Evolutionary conservation across 108 stramenopile genomes (phyloP), one percentile per base, ranked within the genome.

Genomic region (Cyclotella cryptica): DNA sequence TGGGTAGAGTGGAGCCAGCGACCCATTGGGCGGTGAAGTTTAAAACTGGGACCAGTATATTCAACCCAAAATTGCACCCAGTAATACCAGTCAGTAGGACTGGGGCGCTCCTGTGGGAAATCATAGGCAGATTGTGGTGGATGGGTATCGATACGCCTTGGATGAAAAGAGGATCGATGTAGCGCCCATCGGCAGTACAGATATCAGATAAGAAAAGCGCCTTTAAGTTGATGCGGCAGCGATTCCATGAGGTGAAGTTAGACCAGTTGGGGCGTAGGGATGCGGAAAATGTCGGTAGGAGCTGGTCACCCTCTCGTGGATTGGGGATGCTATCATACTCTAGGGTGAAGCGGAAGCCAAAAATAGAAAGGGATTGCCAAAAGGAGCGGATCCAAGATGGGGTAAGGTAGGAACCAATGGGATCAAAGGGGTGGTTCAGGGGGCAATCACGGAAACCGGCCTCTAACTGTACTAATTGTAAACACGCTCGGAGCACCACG

Each of bases 391-490:
- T 24, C 78, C 78, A 78, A 18, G 19, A 58, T 44, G 18, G 59
- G 12, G 71, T 61, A 0, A 42, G 29, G 0, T 64, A 39, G 18
- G 10, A 14, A 14, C 71, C 64, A 60, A 18, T 44, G 0, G 49
- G 18, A 13, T 40, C 0, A 30, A 44, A 64, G 24, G 71, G 30
- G 28, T 52, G 35, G 3, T 53, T 4, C 11, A 72, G 44, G 1
- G 78, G 63, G 62, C 52, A 55, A 26, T 52, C 35, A 0, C 1
- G 0, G 9, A 63, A 47, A 2, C 78, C 78, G 18, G 43, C 18
- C 29, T 78, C 70, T 10, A 79, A 28, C 39, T 79, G 79, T 39
- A 74, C 1, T 21, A 47, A 15, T 35, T 74, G 39, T 57, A 75
- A 26, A 1, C 28, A 40, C 13, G 79, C 72, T 12, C 10, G 30